Percentiles rank a stretch among this genome's conserved stretches.
Evolutionary conservation across 1,284 basidiomycete genomes (phyloP).

Genomic region (Leccinum subfulvum): DNA sequence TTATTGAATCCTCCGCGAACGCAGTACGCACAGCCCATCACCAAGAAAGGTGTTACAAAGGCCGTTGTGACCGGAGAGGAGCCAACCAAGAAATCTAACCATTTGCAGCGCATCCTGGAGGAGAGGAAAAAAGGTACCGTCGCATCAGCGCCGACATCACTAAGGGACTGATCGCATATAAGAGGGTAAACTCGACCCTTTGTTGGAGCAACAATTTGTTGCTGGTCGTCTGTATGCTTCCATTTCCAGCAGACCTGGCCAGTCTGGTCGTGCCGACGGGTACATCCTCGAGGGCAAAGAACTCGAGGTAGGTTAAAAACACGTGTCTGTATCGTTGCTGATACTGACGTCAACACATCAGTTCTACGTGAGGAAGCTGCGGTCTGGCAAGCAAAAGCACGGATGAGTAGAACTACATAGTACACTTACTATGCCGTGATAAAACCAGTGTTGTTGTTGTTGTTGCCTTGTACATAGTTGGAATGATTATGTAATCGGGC

Average conservation of each 20-base stretch:
- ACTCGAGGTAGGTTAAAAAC: slow-evolving; percentile 67
- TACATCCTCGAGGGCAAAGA: slow-evolving; percentile 97
- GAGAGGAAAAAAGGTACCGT: slow-evolving; percentile 83
- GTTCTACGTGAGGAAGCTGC: slow-evolving; percentile 94
- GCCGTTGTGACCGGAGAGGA: slow-evolving; percentile 52
- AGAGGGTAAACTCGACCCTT: slow-evolving; percentile 88
- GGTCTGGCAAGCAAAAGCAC: slow-evolving; percentile 93
- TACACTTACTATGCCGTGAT: not conserved
- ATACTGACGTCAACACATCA: slow-evolving; percentile 32
- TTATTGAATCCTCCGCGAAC: slow-evolving; percentile 12
- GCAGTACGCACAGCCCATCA: slow-evolving; percentile 89
- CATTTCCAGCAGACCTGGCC: slow-evolving; percentile 91
- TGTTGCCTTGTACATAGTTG: not conserved
- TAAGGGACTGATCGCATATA: slow-evolving; percentile 4
- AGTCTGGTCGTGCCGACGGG: slow-evolving; percentile 91
- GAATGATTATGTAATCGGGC: slow-evolving; percentile 30
- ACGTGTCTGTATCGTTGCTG: slow-evolving; percentile 8
- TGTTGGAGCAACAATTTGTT: slow-evolving; percentile 83
- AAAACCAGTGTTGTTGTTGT: slow-evolving; percentile 6
- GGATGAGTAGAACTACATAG: not conserved
- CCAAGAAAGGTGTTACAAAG: slow-evolving; percentile 72
- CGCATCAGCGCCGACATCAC: slow-evolving; percentile 8
- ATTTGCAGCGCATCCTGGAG: slow-evolving; percentile 81
- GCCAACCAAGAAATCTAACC: slow-evolving; percentile 84
- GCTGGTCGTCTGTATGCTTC: slow-evolving; percentile 88